Evolutionary conservation across 1,284 basidiomycete genomes (phyloP).

Genomic region (Ustilago esculenta): DNA sequence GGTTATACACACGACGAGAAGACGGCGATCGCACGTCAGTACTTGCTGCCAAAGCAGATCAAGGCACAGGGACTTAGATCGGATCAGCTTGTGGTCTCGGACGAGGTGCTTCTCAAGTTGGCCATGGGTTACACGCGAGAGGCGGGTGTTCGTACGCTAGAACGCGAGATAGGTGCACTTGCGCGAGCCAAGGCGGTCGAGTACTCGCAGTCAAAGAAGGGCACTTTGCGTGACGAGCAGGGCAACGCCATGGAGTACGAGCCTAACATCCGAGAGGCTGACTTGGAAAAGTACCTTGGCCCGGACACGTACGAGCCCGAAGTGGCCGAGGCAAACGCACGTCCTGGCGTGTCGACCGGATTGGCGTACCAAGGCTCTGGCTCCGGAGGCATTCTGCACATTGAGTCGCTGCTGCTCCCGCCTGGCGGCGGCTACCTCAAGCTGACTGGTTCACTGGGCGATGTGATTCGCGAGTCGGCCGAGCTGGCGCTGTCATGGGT

Average conservation of each 20-base stretch:
- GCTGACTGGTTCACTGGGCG: slow-evolving; percentile 78
- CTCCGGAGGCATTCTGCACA: slow-evolving; percentile 83
- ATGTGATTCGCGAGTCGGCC: slow-evolving; percentile 84
- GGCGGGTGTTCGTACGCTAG: slow-evolving; percentile 89
- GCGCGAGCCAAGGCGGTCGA: slow-evolving; percentile 76
- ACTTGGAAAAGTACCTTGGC: slow-evolving; percentile 86
- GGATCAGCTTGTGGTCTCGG: slow-evolving; percentile 73
- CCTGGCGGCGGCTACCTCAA: slow-evolving; percentile 78
- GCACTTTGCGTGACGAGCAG: slow-evolving; percentile 48
- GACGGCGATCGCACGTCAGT: slow-evolving; percentile 68
- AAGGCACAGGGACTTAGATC: slow-evolving; percentile 74
- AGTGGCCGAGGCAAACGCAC: slow-evolving; percentile 77
- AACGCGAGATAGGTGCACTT: slow-evolving; percentile 84
- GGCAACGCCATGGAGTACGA: slow-evolving; percentile 71
- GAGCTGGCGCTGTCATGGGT: slow-evolving; percentile 77
- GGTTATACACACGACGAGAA: slow-evolving; percentile 69
- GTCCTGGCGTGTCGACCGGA: slow-evolving; percentile 80
- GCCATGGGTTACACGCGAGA: slow-evolving; percentile 84
- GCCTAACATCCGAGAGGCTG: slow-evolving; percentile 74
- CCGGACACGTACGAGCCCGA: slow-evolving; percentile 82
- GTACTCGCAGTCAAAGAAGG: slow-evolving; percentile 79
- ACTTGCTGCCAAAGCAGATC: slow-evolving; percentile 85
- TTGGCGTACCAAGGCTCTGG: slow-evolving; percentile 88
- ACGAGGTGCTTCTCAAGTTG: slow-evolving; percentile 77
- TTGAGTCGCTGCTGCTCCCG: slow-evolving; percentile 77